These are phyloP conservation scores for Dryas alaskensis DNA, from an alignment of 306 rosid species.

Conservation along the genomic window DNA sequence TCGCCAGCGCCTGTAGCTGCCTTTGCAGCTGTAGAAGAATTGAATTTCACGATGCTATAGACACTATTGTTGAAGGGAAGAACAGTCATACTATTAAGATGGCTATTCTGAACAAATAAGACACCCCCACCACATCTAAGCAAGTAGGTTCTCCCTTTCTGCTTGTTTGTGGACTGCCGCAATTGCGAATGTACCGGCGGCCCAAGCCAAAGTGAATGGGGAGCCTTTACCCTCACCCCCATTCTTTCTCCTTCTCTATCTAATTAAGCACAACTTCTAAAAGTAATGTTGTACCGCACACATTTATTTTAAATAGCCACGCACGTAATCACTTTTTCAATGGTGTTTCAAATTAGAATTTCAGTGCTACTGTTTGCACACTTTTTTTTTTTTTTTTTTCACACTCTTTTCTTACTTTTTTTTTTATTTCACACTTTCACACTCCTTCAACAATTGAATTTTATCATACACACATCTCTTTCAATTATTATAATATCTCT, in stretches of 20 bases:
- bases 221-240: slow-evolving; percentile 26
- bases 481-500: too few relatives aligned
- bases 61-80: not conserved
- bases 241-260: slow-evolving; percentile 1
- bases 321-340: too few relatives aligned
- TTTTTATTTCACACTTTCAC: too few relatives aligned
- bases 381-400: too few relatives aligned
- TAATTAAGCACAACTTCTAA: not conserved
- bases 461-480: too few relatives aligned
- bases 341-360: too few relatives aligned
- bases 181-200: slow-evolving; percentile 9
- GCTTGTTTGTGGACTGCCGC: slow-evolving; percentile 5
- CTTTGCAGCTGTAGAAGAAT: slow-evolving; percentile 23
- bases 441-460: too few relatives aligned
- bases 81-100: too few relatives aligned
- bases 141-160: slow-evolving; percentile 1
- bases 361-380: too few relatives aligned
- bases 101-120: not conserved
- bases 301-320: too few relatives aligned
- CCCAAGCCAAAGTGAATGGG: slow-evolving; percentile 20
- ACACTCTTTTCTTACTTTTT: too few relatives aligned
- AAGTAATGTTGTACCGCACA: too few relatives aligned
- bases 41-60: not conserved
- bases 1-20: slow-evolving; percentile 17
- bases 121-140: slow-evolving; percentile 1